phyloP scores from a whole-genome alignment of 2,329 filamentous ascomycete species.

The Fonsecaea monophora region DNA sequence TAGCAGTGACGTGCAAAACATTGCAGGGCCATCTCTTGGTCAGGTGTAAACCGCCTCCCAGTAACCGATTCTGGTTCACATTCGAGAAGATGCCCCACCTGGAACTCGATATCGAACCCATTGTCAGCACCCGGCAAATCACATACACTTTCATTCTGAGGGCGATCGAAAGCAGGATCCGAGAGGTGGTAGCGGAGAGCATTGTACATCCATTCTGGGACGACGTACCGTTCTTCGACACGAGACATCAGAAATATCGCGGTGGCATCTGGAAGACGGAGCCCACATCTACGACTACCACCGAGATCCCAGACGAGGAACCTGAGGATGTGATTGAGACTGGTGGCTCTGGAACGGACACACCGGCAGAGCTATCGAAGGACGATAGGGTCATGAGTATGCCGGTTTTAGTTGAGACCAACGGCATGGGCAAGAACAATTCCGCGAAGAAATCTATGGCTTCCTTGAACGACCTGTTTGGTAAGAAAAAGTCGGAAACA shows the following conservation, averaged over 20 bases:
- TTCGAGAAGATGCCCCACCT: conserved; percentile 95
- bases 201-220: conserved; percentile 95
- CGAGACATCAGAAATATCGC: conserved; percentile 75
- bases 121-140: conserved; percentile 93
- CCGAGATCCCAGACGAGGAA: conserved; percentile 43
- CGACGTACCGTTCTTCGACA: conserved; percentile 88
- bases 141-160: conserved; percentile 91
- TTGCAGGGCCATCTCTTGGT: conserved; percentile 84
- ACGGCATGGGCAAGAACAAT: conserved; percentile 48
- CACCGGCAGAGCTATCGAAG: conserved; percentile 35
- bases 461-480: conserved; percentile 34
- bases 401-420: conserved; percentile 47
- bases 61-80: conserved; percentile 93
- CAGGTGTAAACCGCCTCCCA: conserved; percentile 91
- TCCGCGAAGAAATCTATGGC: conserved; percentile 45
- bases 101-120: conserved; percentile 91
- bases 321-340: conserved; percentile 43
- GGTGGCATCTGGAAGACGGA: conserved; percentile 78
- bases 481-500: conserved; percentile 41
- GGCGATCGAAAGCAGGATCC: conserved; percentile 92
- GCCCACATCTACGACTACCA: conserved; percentile 35
- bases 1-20: conserved; percentile 83
- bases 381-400: conserved; percentile 47
- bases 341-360: conserved; percentile 21
- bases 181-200: conserved; percentile 91